Conservation (phyloP, 2,329 filamentous ascomycete genomes). For the Cordyceps fumosorosea region DNA sequence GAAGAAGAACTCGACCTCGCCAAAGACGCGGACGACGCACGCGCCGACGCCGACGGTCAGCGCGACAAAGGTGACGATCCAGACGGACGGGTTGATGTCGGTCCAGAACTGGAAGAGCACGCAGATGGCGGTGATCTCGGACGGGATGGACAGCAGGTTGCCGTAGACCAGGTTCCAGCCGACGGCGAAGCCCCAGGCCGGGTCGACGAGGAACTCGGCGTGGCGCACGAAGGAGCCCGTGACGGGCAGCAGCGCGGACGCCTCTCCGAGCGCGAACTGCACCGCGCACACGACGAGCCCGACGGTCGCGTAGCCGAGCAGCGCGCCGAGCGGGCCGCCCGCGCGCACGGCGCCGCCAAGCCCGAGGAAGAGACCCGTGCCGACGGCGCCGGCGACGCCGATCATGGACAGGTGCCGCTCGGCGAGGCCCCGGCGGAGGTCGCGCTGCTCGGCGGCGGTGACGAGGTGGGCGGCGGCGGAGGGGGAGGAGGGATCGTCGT, state of each 20-base stretch:
- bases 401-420: constrained; percentile 53
- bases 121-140: constrained; percentile 57
- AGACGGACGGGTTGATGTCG: constrained; percentile 45
- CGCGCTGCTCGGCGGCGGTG: constrained; percentile 41
- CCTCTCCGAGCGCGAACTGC: constrained; percentile 53
- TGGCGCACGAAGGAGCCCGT: constrained; percentile 57
- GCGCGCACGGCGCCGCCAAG: constrained; percentile 47
- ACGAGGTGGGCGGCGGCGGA: constrained; percentile 34
- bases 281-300: constrained; percentile 51
- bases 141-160: constrained; percentile 46
- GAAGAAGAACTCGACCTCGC: constrained; percentile 51
- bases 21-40: constrained; percentile 51
- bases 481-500: not conserved
- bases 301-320: constrained; percentile 49
- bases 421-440: constrained; percentile 40
- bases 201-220: constrained; percentile 54
- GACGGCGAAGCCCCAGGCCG: constrained; percentile 49
- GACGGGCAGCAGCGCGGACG: constrained; percentile 54
- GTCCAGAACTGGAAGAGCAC: constrained; percentile 60
- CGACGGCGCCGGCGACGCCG: constrained; percentile 55
- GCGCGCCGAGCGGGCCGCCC: constrained; percentile 41
- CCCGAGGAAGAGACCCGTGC: constrained; percentile 55
- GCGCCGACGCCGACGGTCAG: constrained; percentile 52
- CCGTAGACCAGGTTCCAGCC: constrained; percentile 51
- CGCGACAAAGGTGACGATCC: constrained; percentile 43